Evolutionary conservation across 768 basidiomycete species (phyloP), one percentile per base, ranked within the genome.

Genomic region (Leucocoprinus sp.): DNA sequence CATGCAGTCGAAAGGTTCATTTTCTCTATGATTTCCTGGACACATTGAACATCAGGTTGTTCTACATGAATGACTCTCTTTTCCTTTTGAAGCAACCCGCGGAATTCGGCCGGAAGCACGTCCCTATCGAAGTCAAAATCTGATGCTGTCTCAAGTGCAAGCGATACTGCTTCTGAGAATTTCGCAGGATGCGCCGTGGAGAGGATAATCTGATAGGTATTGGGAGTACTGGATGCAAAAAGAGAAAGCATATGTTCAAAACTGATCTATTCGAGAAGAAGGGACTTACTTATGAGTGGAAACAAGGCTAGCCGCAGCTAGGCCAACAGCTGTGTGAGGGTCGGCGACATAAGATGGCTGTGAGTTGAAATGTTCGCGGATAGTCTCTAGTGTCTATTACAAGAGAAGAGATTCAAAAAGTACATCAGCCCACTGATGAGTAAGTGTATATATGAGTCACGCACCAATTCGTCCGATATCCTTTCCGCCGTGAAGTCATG

Each of bases 111-210:
- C 0, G 93, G 93, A 29, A 93, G 72, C 7, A 95, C 84, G 52
- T 90, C 81, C 28, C 72, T 69, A 50, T 85, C 78, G 54, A 96
- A 93, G 64, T 89, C 64, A 68, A 93, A 91, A 8, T 63, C 53
- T 0, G 76, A 59, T 22, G 70, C 63, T 8, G 57, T 56, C 11
- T 69, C 59, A 8, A 97, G 72, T 0, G 93, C 93, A 17, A 71
- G 73, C 8, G 88, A 85, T 36, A 98, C 96, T 1, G 95, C 93
- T 39, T 87, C 86, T 6, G 87, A 85, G 69, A 99, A 99, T 62
- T 97, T 97, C 50, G 93, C 93, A 4, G 96, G 95, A 60, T 98
- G 95, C 0, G 95, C 95, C 0, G 96, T 97, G 1, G 93, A 89
- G 19, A 98, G 80, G 21, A 93, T 73, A 43, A 97, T 71, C 64